Conservation (phyloP, 2,329 filamentous ascomycete species). For the Teratosphaeriaceae sp. region DNA sequence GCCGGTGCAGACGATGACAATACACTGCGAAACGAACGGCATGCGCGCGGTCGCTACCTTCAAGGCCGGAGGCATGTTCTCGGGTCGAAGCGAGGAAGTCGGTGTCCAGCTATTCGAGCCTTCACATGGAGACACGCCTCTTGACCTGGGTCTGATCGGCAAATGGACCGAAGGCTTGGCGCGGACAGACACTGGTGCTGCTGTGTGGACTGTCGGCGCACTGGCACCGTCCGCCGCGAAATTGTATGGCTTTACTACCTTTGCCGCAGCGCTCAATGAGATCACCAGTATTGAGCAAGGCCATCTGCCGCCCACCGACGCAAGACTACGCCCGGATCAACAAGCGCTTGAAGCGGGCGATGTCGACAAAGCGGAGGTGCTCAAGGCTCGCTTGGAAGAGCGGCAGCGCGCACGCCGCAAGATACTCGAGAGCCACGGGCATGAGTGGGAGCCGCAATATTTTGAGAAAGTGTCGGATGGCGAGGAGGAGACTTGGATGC, state of each 20-base stretch:
- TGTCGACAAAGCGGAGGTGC: constrained; percentile 72
- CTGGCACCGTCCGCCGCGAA: constrained; percentile 73
- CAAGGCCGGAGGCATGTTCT: constrained; percentile 94
- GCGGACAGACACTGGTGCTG: constrained; percentile 55
- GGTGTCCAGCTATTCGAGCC: constrained; percentile 62
- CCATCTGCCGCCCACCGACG: constrained; percentile 74
- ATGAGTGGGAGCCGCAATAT: constrained; percentile 71
- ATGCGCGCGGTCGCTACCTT: constrained; percentile 84
- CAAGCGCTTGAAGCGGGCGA: constrained; percentile 74
- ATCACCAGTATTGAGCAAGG: constrained; percentile 71
- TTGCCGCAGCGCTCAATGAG: constrained; percentile 83
- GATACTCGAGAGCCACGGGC: constrained; percentile 67
- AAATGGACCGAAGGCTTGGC: constrained; percentile 78
- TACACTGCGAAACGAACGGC: constrained; percentile 76
- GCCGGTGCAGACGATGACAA: constrained; percentile 81
- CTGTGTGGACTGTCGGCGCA: constrained; percentile 71
- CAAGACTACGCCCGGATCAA: constrained; percentile 79
- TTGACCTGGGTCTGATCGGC: constrained; percentile 65
- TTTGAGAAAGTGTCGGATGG: constrained; percentile 59
- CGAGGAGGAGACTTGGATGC: constrained; percentile 45
- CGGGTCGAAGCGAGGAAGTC: constrained; percentile 86
- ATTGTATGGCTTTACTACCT: constrained; percentile 82
- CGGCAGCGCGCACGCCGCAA: constrained; percentile 68
- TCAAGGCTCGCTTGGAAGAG: constrained; percentile 79
- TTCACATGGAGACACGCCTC: constrained; percentile 48